Conservation (phyloP, 805 yeast genomes). For the Myxozyma geophila region DNA sequence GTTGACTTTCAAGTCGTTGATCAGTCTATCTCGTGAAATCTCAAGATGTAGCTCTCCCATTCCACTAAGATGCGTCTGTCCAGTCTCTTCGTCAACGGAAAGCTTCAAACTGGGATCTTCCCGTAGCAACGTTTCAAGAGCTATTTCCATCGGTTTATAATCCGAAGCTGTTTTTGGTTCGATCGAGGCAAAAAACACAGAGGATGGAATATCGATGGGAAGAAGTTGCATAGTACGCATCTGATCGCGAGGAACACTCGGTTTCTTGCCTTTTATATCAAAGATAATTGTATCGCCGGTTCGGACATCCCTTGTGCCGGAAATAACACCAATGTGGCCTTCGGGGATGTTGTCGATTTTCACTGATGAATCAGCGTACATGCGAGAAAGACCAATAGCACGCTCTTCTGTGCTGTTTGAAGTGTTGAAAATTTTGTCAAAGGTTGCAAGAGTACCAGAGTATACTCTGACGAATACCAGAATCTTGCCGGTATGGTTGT, state of each 20-base stretch:
- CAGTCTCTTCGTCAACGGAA: constrained; percentile 75
- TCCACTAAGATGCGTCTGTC: constrained; percentile 87
- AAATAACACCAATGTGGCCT: constrained; percentile 92
- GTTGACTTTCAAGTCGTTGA: constrained; percentile 81
- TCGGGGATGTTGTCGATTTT: constrained; percentile 65
- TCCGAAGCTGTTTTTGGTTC: constrained; percentile 88
- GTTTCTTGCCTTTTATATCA: constrained; percentile 45
- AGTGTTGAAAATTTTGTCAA: constrained; percentile 67
- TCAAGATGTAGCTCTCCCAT: constrained; percentile 98
- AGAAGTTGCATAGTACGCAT: constrained; percentile 48
- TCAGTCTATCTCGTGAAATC: constrained; percentile 76
- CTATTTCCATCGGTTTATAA: constrained; percentile 68
- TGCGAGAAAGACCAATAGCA: constrained; percentile 69
- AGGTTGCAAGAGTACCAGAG: constrained; percentile 72
- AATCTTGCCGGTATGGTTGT: constrained; percentile 72
- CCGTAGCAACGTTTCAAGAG: constrained; percentile 65
- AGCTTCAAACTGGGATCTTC: constrained; percentile 90
- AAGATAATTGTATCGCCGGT: constrained; percentile 88
- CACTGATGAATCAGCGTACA: constrained; percentile 87
- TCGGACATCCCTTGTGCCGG: constrained; percentile 68
- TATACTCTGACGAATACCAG: constrained; percentile 89
- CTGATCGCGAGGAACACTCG: not conserved
- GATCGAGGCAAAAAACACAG: constrained; percentile 83
- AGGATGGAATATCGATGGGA: constrained; percentile 87
- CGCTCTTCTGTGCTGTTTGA: constrained; percentile 69